A percentile compares a stretch with the other conserved stretches of the same genome.
phyloP scores from a whole-genome alignment of 2,329 filamentous ascomycete species.

The Fusarium concolor region DNA sequence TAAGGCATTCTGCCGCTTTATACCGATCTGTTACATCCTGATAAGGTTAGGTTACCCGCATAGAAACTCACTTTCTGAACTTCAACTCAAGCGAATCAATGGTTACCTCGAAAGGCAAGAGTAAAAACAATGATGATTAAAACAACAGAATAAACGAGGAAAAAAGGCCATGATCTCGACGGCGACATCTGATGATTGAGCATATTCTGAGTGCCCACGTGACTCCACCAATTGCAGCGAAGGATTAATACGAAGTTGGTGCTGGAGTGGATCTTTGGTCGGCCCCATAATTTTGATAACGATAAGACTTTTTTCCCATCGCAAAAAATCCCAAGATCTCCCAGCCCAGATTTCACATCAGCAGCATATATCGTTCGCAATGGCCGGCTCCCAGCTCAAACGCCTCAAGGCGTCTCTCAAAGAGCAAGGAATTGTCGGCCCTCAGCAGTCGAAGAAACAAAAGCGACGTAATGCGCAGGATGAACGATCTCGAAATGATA shows the following conservation, averaged over 20 bases:
- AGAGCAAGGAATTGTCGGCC: slow-evolving; percentile 89
- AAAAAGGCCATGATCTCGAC: too few relatives aligned
- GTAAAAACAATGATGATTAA: neutral
- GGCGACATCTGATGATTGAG: too few relatives aligned
- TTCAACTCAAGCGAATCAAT: neutral
- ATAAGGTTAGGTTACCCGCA: slow-evolving; percentile 8
- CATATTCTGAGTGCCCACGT: neutral
- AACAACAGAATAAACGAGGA: neutral
- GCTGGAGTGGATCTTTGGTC: neutral
- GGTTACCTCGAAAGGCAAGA: neutral
- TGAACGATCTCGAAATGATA: slow-evolving; percentile 73
- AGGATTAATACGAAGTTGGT: too few relatives aligned
- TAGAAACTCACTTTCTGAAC: too few relatives aligned
- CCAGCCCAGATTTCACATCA: slow-evolving; percentile 27
- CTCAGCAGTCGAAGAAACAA: slow-evolving; percentile 95
- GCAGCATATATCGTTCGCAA: slow-evolving; percentile 56
- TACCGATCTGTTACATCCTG: slow-evolving; percentile 11
- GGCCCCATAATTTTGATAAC: slow-evolving; percentile 40
- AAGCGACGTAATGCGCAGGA: slow-evolving; percentile 79
- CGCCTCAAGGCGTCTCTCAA: slow-evolving; percentile 90
- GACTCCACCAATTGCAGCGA: neutral
- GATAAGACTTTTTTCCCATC: slow-evolving; percentile 46
- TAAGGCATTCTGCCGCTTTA: slow-evolving; percentile 27
- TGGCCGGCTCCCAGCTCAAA: slow-evolving; percentile 97
- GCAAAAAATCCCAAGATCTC: slow-evolving; percentile 40